Evolutionary conservation across 257 asterid species (phyloP).

Genomic region (Nicotiana otophora): DNA sequence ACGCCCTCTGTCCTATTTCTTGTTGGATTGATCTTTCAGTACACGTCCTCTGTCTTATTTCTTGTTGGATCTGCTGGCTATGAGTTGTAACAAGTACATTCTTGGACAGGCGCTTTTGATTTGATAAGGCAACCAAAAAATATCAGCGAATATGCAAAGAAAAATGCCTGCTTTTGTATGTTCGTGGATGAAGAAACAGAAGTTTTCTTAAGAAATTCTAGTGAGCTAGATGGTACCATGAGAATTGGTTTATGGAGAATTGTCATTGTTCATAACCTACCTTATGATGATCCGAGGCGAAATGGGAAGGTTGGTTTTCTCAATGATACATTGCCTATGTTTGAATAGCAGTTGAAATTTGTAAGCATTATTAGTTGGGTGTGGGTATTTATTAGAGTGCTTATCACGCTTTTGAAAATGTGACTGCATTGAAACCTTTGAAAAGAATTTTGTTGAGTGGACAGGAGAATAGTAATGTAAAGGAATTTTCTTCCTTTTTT

Average conservation of each 20-base stretch:
- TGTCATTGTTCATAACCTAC: constrained; percentile 71
- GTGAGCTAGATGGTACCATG: constrained; percentile 52
- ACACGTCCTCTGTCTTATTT: neutral
- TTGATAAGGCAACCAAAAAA: constrained; percentile 76
- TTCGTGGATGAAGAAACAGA: constrained; percentile 79
- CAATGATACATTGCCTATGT: neutral
- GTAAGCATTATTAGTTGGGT: neutral
- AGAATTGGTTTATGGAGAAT: constrained; percentile 82
- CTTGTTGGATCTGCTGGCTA: constrained; percentile 3
- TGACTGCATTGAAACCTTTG: neutral
- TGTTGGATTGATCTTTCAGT: constrained; percentile 8
- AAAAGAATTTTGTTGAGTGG: neutral
- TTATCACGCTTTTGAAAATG: neutral
- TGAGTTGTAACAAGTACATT: constrained; percentile 23
- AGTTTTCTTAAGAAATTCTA: constrained; percentile 45
- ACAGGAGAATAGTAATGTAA: neutral
- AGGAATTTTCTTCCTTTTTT: neutral
- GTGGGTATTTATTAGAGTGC: neutral
- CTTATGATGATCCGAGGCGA: constrained; percentile 91
- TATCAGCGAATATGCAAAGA: constrained; percentile 59
- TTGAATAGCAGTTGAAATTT: neutral
- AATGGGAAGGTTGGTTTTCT: constrained; percentile 70
- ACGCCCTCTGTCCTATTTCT: neutral
- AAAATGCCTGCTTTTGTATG: constrained; percentile 75
- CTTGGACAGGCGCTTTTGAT: constrained; percentile 76